phyloP scores from a whole-genome alignment of 306 rosid genomes.

The Abrus precatorius region DNA sequence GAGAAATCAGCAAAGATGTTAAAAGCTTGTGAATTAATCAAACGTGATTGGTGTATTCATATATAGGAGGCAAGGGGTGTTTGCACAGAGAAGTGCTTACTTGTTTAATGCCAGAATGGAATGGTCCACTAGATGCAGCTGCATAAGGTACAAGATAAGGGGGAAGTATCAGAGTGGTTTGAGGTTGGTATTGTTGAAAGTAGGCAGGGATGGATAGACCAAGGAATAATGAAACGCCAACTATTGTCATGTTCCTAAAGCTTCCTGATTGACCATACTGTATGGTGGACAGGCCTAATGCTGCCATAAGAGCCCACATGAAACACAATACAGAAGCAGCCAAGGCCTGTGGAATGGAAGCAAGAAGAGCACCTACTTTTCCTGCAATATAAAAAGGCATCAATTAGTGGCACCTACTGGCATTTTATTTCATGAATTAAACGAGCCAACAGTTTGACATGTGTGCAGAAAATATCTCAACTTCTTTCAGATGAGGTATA shows the following conservation, averaged over 20 bases:
- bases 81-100: constrained; percentile 46
- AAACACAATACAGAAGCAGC: constrained; percentile 83
- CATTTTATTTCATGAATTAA: no score
- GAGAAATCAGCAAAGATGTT: neutral
- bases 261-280: constrained; percentile 70
- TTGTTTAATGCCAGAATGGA: constrained; percentile 61
- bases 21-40: neutral
- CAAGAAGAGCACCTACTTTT: constrained; percentile 90
- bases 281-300: constrained; percentile 75
- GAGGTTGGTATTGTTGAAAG: constrained; percentile 79
- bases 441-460: no score
- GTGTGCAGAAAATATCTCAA: no score
- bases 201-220: constrained; percentile 81
- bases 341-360: constrained; percentile 82
- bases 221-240: constrained; percentile 82
- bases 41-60: constrained; percentile 1
- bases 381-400: constrained; percentile 42
- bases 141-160: constrained; percentile 76
- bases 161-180: constrained; percentile 68
- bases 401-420: no score
- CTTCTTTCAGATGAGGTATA: no score
- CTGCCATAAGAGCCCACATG: constrained; percentile 77
- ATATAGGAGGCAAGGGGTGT: neutral
- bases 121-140: constrained; percentile 85
- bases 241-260: constrained; percentile 74